Evolutionary conservation across 2,329 filamentous ascomycete species (phyloP).

Genomic region (Aspergillus caelatus): DNA sequence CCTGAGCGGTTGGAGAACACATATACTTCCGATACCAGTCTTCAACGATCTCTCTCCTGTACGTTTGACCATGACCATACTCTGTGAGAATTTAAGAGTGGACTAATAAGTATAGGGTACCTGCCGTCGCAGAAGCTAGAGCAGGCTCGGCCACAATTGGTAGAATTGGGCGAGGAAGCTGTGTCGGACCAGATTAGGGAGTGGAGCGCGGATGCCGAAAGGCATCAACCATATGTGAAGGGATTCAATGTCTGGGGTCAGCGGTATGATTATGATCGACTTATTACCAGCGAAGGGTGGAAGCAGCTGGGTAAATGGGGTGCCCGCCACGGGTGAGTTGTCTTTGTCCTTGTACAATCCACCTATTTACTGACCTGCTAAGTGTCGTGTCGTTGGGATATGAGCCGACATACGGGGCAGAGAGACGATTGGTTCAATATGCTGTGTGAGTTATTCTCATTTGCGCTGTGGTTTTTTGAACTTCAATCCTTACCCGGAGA

Average conservation of each 20-base stretch:
- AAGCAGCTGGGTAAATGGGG: constrained; percentile 40
- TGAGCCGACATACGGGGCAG: constrained; percentile 23
- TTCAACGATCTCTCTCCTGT: constrained; percentile 58
- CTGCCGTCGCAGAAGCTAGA: constrained; percentile 58
- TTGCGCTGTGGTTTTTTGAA: background rate
- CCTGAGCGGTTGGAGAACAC: constrained; percentile 58
- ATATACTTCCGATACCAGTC: constrained; percentile 58
- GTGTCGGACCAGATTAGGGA: constrained; percentile 32
- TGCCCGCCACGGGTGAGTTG: constrained; percentile 29
- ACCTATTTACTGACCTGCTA: background rate
- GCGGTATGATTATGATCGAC: constrained; percentile 53
- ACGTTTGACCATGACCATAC: constrained; percentile 17
- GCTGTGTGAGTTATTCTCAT: constrained; percentile 26
- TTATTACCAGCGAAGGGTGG: constrained; percentile 71
- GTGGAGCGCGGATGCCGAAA: constrained; percentile 62
- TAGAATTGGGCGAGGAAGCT: constrained; percentile 34
- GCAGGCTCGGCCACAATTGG: constrained; percentile 46
- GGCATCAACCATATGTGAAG: constrained; percentile 63
- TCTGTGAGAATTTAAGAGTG: background rate
- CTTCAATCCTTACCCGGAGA: background rate
- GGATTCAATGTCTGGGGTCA: constrained; percentile 65
- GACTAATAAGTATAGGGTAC: constrained; percentile 21
- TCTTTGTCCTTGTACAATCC: background rate
- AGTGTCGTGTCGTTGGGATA: constrained; percentile 31
- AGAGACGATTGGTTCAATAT: constrained; percentile 29